These are phyloP conservation scores for Taphrina deformans DNA, from an alignment of 1,139 yeast genomes.

Conservation along the genomic window DNA sequence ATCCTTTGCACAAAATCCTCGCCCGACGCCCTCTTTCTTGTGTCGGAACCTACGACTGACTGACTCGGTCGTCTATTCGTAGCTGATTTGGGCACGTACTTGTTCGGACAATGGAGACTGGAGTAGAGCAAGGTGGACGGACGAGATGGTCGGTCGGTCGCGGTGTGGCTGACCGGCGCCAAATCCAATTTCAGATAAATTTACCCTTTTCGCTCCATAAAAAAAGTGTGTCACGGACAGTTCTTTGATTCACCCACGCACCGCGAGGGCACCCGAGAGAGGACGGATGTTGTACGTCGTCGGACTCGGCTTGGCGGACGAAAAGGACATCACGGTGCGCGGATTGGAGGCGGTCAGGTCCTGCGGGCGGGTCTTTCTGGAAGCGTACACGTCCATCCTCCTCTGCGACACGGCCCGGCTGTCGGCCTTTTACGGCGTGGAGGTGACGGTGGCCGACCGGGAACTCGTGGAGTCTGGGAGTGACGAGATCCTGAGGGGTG, in stretches of 20 bases:
- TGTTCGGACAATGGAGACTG: too few relatives aligned
- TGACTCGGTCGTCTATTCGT: too few relatives aligned
- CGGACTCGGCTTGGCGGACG: slow-evolving; percentile 89
- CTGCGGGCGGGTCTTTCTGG: slow-evolving; percentile 86
- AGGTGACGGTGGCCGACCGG: slow-evolving; percentile 84
- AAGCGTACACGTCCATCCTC: slow-evolving; percentile 90
- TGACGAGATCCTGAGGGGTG: slow-evolving; percentile 74
- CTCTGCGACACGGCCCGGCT: slow-evolving; percentile 76
- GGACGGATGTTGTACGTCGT: slow-evolving; percentile 74
- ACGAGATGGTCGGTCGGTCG: background rate
- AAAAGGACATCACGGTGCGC: slow-evolving; percentile 87
- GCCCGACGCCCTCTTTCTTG: too few relatives aligned
- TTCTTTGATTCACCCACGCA: too few relatives aligned
- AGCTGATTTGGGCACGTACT: too few relatives aligned
- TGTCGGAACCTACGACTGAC: too few relatives aligned
- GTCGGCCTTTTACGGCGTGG: slow-evolving; percentile 81
- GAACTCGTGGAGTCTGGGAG: slow-evolving; percentile 90
- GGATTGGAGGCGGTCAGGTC: slow-evolving; percentile 80
- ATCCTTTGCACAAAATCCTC: too few relatives aligned
- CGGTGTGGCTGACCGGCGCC: background rate
- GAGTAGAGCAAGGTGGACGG: too few relatives aligned
- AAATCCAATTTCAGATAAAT: slow-evolving; percentile 1
- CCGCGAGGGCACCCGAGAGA: background rate
- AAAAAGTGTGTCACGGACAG: background rate
- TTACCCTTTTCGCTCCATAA: background rate